A percentile compares a stretch with the other conserved stretches of the same genome.
Conservation (phyloP, 2,329 filamentous ascomycete species). For the Penicillium psychrosexuale region DNA sequence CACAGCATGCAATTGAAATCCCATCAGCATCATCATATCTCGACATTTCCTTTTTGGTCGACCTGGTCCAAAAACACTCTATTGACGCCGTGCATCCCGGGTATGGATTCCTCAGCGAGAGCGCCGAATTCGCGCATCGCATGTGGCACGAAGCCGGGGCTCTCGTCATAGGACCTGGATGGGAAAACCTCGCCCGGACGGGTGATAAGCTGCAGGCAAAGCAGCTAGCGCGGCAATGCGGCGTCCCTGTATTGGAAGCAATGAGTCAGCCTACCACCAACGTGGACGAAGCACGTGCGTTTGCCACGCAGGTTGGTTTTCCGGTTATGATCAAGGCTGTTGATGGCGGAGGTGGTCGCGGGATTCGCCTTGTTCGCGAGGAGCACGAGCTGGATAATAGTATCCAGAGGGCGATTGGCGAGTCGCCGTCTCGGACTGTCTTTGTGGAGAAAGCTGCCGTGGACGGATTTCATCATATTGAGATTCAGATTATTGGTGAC, state of each 20-base stretch:
- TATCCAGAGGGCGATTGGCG: conserved; percentile 53
- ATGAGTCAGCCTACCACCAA: conserved; percentile 45
- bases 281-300: conserved; percentile 47
- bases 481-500: conserved; percentile 61
- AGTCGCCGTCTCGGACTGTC: conserved; percentile 57
- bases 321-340: conserved; percentile 64
- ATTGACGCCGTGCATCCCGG: conserved; percentile 59
- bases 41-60: conserved; percentile 49
- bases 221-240: conserved; percentile 50
- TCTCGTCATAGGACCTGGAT: conserved; percentile 54
- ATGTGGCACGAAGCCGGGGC: conserved; percentile 51
- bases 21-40: conserved; percentile 54
- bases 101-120: conserved; percentile 63
- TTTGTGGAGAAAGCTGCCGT: conserved; percentile 63
- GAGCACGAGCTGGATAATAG: conserved; percentile 46
- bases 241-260: conserved; percentile 53
- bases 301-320: conserved; percentile 57
- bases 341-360: conserved; percentile 60
- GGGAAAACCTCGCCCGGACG: conserved; percentile 56
- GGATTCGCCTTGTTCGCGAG: conserved; percentile 54
- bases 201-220: conserved; percentile 57
- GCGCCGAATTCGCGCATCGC: conserved; percentile 48
- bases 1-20: conserved; percentile 52
- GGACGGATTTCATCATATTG: conserved; percentile 59
- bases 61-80: conserved; percentile 47